Evolutionary conservation across 495 filamentous ascomycete species (phyloP), one percentile per base, ranked within the genome.

Genomic region (Penicilliopsis zonata): DNA sequence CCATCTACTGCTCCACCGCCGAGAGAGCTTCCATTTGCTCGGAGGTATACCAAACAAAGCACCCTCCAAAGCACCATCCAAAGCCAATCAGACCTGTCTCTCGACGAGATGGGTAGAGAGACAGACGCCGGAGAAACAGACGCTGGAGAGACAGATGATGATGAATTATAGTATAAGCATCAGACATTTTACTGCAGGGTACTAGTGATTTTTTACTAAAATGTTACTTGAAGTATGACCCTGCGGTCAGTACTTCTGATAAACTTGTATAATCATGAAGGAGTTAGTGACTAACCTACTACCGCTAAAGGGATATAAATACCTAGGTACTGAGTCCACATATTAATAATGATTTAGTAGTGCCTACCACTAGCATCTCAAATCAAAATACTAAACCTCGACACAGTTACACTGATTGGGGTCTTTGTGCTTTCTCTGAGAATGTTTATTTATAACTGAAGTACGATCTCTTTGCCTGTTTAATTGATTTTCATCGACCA

Each of bases 141-240:
- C 9, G 56, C 48, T 26, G 66, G 64, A 18, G 68, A 67, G 35
- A 61, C 55, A 2, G 69, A 73, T 44, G 69, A 72, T 40, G 67
- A 72, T 41, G 66, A 72, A 36, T 42, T 70, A 38, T 70, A 41
- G 53, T 31, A 0, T 30, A 21, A 12, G 5, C 15, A 12, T 12
- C n/a, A 28, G n/a, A 7, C 21, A 7, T 24, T 7, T n/a, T n/a
- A 24, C 6, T 7, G 21, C n/a, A 7, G n/a, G n/a, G 21, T 24
- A n/a, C n/a, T n/a, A 24, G n/a, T 7, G n/a, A n/a, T 7, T n/a
- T 7, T n/a, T 24, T 24, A 24, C 7, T 24, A 24, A 7, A 7
- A 24, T 24, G 21, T 24, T 7, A 7, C n/a, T 24, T 24, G 21
- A 7, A n/a, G 21, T 7, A 7, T 24, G n/a, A n/a, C 21, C 21